Evolutionary conservation across 1,139 yeast species (phyloP), one percentile per base, ranked within the genome.

Genomic region (Kluyveromyces sp.): DNA sequence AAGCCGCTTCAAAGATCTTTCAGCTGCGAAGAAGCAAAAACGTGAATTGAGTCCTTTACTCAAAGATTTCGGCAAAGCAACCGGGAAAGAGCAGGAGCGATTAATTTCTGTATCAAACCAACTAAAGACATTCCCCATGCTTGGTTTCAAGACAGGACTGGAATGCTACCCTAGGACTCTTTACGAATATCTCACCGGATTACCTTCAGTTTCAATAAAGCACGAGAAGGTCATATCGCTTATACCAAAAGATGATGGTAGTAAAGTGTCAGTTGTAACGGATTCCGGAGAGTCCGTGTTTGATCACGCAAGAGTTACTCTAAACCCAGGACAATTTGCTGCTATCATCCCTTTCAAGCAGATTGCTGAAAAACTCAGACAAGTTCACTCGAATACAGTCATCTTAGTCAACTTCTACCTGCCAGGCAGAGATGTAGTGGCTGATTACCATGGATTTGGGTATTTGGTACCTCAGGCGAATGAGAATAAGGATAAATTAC

Each of bases 381-480:
- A 61, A 26, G 61, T 78, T 17, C 66, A 71, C 15, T 76, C 80
- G 40, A 74, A 77, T 2, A 72, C 75, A 43, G 75, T 85, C 18
- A 68, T 75, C 36, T 66, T 85, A 50, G 80, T 77, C 25, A 85
- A 85, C 54, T 66, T 80, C 4, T 80, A 73, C 55, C 68, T 78
- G 34, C 81, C 81, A 1, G 45, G 47, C 1, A 65, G 64, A 31
- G 66, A 66, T 36, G 61, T 67, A 16, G 60, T 64, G 3, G 49
- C 53, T 20, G 53, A 51, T 31, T 59, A 63, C 36, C 64, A 73
- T 41, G 95, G 96, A 40, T 92, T 92, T 69, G 98, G 98, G 2
- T 87, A 84, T 55, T 71, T 92, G 44, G 85, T 87, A 2, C 98
- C 98, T 33, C 72, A 65, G 57, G 65, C 65, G 36, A 57, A 60